A percentile compares a stretch with the other conserved stretches of the same genome.
Evolutionary conservation across 371 early-diverging fungal genomes (phyloP).

Genomic region (Phascolomyces articulosus): DNA sequence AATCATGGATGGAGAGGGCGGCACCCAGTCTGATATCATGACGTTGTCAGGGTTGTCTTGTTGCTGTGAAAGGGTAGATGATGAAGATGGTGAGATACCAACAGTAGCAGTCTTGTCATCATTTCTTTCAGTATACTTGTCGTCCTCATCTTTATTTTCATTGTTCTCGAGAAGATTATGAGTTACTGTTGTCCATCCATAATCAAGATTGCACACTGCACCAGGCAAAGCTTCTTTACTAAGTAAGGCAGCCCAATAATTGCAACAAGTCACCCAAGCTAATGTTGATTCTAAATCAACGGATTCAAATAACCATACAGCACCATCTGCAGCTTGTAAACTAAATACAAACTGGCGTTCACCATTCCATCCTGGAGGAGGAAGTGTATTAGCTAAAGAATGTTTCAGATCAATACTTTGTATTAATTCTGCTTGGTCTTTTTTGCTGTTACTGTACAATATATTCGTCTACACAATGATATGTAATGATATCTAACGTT

Average conservation of each 20-base stretch:
- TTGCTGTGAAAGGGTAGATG: neutral
- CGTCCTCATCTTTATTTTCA: neutral
- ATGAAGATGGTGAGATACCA: too few relatives aligned
- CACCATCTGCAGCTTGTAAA: constrained; percentile 31
- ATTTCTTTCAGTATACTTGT: neutral
- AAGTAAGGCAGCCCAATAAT: constrained; percentile 28
- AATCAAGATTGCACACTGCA: constrained; percentile 37
- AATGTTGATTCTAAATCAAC: constrained; percentile 17
- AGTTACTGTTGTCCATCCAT: constrained; percentile 27
- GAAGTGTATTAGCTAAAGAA: constrained; percentile 20
- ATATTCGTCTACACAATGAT: neutral
- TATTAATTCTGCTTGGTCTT: neutral
- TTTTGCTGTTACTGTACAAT: neutral
- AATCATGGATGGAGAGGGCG: constrained; percentile 30
- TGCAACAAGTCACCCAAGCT: constrained; percentile 31
- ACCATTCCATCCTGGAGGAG: constrained; percentile 28
- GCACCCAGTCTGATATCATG: constrained; percentile 28
- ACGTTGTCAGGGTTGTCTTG: neutral
- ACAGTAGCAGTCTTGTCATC: neutral
- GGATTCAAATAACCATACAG: constrained; percentile 37
- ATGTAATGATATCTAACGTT: too few relatives aligned
- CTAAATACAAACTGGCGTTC: constrained; percentile 33
- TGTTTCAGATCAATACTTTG: constrained; percentile 15
- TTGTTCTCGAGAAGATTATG: neutral
- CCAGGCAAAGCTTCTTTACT: constrained; percentile 34